phyloP scores from a whole-genome alignment of 257 asterid genomes.

The Primulina huaijiensis region DNA sequence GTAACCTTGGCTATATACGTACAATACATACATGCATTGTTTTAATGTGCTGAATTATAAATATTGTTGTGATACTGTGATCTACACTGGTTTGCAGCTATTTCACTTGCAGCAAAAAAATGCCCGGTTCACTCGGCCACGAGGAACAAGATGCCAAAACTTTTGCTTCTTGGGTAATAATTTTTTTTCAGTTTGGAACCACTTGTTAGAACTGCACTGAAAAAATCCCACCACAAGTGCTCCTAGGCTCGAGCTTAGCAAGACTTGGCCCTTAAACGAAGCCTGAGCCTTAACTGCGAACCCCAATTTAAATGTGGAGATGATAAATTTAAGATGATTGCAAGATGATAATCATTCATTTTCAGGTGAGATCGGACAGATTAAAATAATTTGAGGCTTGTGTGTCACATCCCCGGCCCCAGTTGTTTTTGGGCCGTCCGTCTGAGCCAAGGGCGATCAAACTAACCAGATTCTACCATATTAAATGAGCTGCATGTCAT shows the following conservation, averaged over 20 bases:
- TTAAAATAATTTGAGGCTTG: too few relatives aligned
- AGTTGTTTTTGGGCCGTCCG: too few relatives aligned
- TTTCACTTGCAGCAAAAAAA: constrained; percentile 66
- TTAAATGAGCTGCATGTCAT: too few relatives aligned
- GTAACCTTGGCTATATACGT: constrained; percentile 29
- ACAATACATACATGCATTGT: neutral
- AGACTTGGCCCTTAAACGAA: neutral
- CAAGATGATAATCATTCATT: neutral
- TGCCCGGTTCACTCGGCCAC: constrained; percentile 94
- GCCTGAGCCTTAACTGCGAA: neutral
- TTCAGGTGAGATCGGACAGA: neutral
- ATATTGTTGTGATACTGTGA: neutral
- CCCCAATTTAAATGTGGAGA: neutral
- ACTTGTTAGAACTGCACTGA: neutral
- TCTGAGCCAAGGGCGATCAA: too few relatives aligned
- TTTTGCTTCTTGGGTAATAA: constrained; percentile 75
- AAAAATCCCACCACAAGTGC: neutral
- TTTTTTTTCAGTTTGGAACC: neutral
- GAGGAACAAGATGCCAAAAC: constrained; percentile 87
- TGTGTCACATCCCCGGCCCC: too few relatives aligned
- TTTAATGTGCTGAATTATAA: neutral
- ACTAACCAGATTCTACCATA: too few relatives aligned
- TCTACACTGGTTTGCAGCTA: constrained; percentile 41
- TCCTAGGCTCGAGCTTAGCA: neutral
- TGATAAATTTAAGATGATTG: neutral